phyloP scores from a whole-genome alignment of 805 yeast genomes.

The Dipodascus geniculatus region DNA sequence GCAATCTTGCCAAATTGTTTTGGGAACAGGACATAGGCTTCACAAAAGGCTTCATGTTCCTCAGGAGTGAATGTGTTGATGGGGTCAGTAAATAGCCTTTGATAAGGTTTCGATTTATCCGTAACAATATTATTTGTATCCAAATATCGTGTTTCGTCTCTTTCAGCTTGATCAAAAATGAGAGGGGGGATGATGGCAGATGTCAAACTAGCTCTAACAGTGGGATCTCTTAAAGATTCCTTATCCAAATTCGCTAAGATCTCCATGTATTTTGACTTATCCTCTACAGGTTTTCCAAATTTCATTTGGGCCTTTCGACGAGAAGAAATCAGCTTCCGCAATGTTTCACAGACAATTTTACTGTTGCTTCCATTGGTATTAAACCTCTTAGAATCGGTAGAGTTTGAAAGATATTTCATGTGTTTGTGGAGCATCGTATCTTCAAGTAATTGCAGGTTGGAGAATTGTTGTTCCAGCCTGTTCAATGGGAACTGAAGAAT shows the following conservation, averaged over 20 bases:
- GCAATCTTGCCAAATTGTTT: slow-evolving; percentile 89
- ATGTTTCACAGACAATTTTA: not conserved
- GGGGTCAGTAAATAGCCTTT: slow-evolving; percentile 54
- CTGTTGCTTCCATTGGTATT: not conserved
- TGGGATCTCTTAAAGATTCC: slow-evolving; percentile 65
- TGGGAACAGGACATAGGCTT: slow-evolving; percentile 68
- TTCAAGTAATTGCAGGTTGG: slow-evolving; percentile 7
- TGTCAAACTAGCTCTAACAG: slow-evolving; percentile 66
- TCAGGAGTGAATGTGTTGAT: slow-evolving; percentile 56
- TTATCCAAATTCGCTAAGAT: slow-evolving; percentile 55
- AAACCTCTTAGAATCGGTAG: not conserved
- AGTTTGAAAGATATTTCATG: slow-evolving; percentile 10
- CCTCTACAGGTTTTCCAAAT: slow-evolving; percentile 58
- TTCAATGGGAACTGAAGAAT: slow-evolving; percentile 9
- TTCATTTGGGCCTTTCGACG: not conserved
- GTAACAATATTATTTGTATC: slow-evolving; percentile 63
- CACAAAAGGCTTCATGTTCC: slow-evolving; percentile 74
- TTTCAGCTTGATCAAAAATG: slow-evolving; percentile 49
- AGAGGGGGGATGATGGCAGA: slow-evolving; percentile 77
- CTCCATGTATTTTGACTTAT: slow-evolving; percentile 80
- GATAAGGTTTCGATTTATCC: slow-evolving; percentile 56
- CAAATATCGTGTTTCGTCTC: slow-evolving; percentile 33
- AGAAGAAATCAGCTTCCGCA: not conserved
- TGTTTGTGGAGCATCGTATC: slow-evolving; percentile 5
- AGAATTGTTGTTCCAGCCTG: slow-evolving; percentile 13